phyloP scores from a whole-genome alignment of 2,329 filamentous ascomycete species.

The Fusarium lateritium region DNA sequence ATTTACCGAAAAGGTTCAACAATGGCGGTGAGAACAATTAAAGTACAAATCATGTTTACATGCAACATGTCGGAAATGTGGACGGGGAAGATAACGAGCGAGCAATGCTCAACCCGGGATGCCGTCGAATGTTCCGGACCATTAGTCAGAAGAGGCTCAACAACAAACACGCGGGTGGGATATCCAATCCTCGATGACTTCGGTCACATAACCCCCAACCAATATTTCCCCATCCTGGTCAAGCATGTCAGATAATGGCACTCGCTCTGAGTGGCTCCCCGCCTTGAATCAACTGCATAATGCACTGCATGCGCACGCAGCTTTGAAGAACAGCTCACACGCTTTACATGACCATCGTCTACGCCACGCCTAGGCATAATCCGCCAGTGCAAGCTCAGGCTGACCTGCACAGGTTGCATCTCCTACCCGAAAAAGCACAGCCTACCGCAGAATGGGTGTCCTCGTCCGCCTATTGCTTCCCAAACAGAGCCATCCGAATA shows the following conservation, averaged over 20 bases:
- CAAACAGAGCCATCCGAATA: not conserved
- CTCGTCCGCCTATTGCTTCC: not conserved
- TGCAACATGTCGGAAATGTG: not conserved
- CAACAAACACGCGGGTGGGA: not conserved
- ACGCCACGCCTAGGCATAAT: not conserved
- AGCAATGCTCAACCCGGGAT: not conserved
- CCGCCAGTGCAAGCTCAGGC: too few relatives aligned
- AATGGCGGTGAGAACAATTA: not conserved
- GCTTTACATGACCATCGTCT: not conserved
- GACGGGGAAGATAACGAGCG: not conserved
- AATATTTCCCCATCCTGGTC: not conserved
- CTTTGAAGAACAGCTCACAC: not conserved
- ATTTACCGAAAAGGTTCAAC: not conserved
- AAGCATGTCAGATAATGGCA: slow-evolving; percentile 2
- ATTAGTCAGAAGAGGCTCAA: not conserved
- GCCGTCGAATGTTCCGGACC: not conserved
- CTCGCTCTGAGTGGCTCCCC: slow-evolving; percentile 1
- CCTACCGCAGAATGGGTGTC: slow-evolving; percentile 12
- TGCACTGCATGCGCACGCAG: slow-evolving; percentile 12
- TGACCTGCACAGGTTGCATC: not conserved
- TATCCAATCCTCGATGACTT: not conserved
- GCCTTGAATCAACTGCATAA: slow-evolving; percentile 1
- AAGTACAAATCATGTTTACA: not conserved
- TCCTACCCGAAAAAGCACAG: not conserved
- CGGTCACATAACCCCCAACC: not conserved